Evolutionary conservation across 106 monocot genomes (phyloP).

Genomic region (Dendrobium huoshanense): DNA sequence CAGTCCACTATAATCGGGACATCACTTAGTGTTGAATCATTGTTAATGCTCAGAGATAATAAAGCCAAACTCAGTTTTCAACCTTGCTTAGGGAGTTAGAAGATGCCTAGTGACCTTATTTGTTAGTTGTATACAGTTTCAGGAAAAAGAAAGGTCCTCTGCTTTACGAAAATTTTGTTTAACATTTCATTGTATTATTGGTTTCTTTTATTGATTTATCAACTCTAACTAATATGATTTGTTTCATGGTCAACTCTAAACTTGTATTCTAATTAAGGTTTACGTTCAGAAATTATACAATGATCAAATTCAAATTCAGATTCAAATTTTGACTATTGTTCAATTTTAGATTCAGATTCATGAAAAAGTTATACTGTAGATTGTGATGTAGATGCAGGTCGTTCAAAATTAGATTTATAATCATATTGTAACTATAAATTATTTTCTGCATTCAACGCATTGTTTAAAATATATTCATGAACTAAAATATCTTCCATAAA

Average conservation of each 20-base stretch:
- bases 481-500: background rate
- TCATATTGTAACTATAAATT: background rate
- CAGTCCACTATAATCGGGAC: no score
- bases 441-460: background rate
- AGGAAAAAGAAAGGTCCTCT: no score
- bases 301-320: background rate
- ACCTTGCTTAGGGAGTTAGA: no score
- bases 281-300: background rate
- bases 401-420: background rate
- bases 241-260: background rate
- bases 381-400: background rate
- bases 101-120: no score
- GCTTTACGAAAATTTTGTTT: no score
- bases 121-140: no score
- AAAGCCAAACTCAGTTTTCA: no score
- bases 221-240: background rate
- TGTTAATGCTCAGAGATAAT: no score
- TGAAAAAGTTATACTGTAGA: background rate
- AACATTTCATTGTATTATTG: no score
- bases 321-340: background rate
- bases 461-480: background rate
- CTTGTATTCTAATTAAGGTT: background rate
- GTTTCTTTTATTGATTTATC: no score
- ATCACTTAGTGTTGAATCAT: no score
- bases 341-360: background rate